phyloP scores from a whole-genome alignment of 257 asterid species.

The Solanum pinnatisectum region DNA sequence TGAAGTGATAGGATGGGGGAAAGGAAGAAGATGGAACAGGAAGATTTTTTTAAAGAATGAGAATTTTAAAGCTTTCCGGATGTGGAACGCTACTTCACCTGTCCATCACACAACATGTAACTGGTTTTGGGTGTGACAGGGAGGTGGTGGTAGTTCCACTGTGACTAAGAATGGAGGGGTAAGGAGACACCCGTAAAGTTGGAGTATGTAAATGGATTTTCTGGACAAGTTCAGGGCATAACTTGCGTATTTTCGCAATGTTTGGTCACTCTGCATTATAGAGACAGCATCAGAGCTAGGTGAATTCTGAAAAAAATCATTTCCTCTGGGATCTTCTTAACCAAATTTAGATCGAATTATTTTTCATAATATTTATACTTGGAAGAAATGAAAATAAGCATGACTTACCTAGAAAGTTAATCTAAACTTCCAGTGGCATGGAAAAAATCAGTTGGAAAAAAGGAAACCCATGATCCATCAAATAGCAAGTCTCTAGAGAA shows the following conservation, averaged over 20 bases:
- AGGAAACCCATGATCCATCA: background rate
- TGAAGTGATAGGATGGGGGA: background rate
- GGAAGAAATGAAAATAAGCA: background rate
- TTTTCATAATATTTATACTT: background rate
- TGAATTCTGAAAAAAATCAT: background rate
- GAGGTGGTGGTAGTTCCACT: background rate
- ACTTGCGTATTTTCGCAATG: background rate
- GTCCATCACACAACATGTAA: background rate
- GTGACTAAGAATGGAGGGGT: background rate
- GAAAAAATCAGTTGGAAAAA: background rate
- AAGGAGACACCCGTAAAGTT: background rate
- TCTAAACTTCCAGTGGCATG: background rate
- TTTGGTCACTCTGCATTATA: background rate
- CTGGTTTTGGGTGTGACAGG: background rate
- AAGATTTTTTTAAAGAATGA: background rate
- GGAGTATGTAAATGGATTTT: background rate
- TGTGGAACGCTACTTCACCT: background rate
- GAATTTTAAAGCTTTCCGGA: background rate
- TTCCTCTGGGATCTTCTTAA: background rate
- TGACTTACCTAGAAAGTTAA: background rate
- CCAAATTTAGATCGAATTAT: background rate
- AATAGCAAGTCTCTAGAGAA: slow-evolving; percentile 2
- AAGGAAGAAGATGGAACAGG: background rate
- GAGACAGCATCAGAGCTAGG: background rate
- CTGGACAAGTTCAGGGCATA: background rate